phyloP scores from a whole-genome alignment of 805 yeast species.

The Huiozyma sinensis region DNA sequence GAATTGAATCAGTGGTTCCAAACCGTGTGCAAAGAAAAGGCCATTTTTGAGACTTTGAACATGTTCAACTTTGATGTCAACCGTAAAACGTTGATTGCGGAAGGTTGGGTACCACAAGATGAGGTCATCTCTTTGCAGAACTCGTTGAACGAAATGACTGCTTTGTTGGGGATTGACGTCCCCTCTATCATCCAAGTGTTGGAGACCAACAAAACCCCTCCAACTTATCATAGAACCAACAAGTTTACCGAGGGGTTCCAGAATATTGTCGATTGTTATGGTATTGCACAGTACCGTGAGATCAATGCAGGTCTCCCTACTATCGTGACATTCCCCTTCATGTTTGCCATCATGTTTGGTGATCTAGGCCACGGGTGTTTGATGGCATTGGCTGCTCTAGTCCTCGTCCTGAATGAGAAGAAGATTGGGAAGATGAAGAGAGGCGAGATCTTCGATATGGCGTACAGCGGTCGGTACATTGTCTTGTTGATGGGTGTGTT shows the following conservation, averaged over 20 bases:
- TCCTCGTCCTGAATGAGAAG: slow-evolving; percentile 45
- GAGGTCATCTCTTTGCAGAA: slow-evolving; percentile 39
- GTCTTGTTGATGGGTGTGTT: slow-evolving; percentile 59
- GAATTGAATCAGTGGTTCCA: slow-evolving; percentile 54
- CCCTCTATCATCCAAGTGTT: slow-evolving; percentile 48
- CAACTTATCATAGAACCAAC: slow-evolving; percentile 60
- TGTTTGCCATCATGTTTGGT: slow-evolving; percentile 81
- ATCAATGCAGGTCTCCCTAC: slow-evolving; percentile 70
- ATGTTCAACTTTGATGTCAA: slow-evolving; percentile 57
- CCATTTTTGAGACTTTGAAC: slow-evolving; percentile 50
- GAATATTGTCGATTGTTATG: slow-evolving; percentile 65
- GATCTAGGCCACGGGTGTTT: slow-evolving; percentile 72
- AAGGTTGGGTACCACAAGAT: slow-evolving; percentile 62
- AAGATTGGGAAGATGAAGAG: slow-evolving; percentile 44
- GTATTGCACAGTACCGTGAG: slow-evolving; percentile 65
- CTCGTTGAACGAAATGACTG: slow-evolving; percentile 33
- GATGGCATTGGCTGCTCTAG: slow-evolving; percentile 43
- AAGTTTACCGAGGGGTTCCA: slow-evolving; percentile 63
- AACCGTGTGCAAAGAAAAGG: slow-evolving; percentile 42
- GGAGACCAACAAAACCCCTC: slow-evolving; percentile 57
- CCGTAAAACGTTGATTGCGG: slow-evolving; percentile 57
- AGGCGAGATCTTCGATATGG: slow-evolving; percentile 73
- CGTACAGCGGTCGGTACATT: slow-evolving; percentile 60
- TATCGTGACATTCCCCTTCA: slow-evolving; percentile 65
- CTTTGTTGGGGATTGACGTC: slow-evolving; percentile 21